A percentile compares a stretch with the other conserved stretches of the same genome.
Conservation (phyloP, 2,329 filamentous ascomycete genomes). For the Thermochaetoides dissita region DNA sequence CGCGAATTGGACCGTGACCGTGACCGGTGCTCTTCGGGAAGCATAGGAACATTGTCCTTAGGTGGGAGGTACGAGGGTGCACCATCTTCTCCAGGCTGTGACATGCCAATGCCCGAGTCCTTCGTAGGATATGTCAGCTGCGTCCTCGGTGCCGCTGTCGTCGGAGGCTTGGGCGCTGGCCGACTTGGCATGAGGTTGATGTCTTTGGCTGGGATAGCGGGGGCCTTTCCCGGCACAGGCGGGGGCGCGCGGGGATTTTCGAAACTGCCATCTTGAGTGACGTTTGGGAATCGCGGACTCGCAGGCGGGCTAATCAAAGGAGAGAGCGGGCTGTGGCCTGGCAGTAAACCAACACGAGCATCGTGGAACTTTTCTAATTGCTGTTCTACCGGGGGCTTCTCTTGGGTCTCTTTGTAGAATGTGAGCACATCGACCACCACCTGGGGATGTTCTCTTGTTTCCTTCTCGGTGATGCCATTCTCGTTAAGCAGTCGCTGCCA, state of each 20-base stretch:
- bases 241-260: slow-evolving; percentile 91
- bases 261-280: slow-evolving; percentile 85
- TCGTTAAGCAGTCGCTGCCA: slow-evolving; percentile 94
- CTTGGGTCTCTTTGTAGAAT: slow-evolving; percentile 92
- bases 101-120: slow-evolving; percentile 50
- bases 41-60: slow-evolving; percentile 44
- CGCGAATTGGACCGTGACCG: slow-evolving; percentile 58
- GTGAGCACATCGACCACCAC: slow-evolving; percentile 90
- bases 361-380: slow-evolving; percentile 95
- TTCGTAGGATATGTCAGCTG: slow-evolving; percentile 42
- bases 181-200: slow-evolving; percentile 61
- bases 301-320: slow-evolving; percentile 62
- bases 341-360: slow-evolving; percentile 49
- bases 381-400: slow-evolving; percentile 65
- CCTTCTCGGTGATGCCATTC: slow-evolving; percentile 90
- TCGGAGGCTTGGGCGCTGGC: slow-evolving; percentile 77
- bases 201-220: slow-evolving; percentile 35
- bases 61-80: slow-evolving; percentile 30
- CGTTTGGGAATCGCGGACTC: slow-evolving; percentile 71
- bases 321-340: slow-evolving; percentile 43
- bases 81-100: slow-evolving; percentile 42
- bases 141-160: slow-evolving; percentile 41
- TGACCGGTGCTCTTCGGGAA: slow-evolving; percentile 53
- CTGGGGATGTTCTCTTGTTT: slow-evolving; percentile 89
- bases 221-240: slow-evolving; percentile 57